Evolutionary conservation across 2,329 filamentous ascomycete genomes (phyloP).

Genomic region (Trichoderma sp.): DNA sequence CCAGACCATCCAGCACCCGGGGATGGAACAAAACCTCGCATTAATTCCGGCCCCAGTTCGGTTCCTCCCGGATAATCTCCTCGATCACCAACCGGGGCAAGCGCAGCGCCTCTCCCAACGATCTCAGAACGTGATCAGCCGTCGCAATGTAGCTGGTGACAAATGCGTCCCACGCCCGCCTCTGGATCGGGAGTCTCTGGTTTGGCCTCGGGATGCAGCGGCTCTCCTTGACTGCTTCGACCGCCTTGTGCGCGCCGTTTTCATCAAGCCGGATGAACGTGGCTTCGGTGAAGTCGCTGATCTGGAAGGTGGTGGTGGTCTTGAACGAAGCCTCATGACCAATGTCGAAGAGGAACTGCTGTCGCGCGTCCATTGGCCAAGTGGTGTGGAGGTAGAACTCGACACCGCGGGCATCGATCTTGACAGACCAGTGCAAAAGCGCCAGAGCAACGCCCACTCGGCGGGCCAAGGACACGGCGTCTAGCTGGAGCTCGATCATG

Average conservation of each 20-base stretch:
- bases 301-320: slow-evolving; percentile 25
- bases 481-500: slow-evolving; percentile 26
- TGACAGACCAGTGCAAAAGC: slow-evolving; percentile 33
- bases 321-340: neutral
- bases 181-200: neutral
- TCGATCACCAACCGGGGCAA: slow-evolving; percentile 4
- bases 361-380: no score
- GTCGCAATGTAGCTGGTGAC: slow-evolving; percentile 3
- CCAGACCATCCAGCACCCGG: no score
- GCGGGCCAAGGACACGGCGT: slow-evolving; percentile 22
- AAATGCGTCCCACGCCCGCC: slow-evolving; percentile 20
- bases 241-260: slow-evolving; percentile 20
- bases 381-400: slow-evolving; percentile 32
- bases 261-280: slow-evolving; percentile 24
- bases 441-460: slow-evolving; percentile 30
- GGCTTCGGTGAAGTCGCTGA: slow-evolving; percentile 33
- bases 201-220: slow-evolving; percentile 24
- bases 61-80: neutral
- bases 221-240: slow-evolving; percentile 23
- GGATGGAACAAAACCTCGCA: no score
- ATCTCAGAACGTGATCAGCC: neutral
- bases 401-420: slow-evolving; percentile 30
- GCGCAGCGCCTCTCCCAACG: neutral
- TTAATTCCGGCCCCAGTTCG: no score
- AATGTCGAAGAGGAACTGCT: no score